A percentile compares a stretch with the other conserved stretches of the same genome.
phyloP scores from a whole-genome alignment of 169 alveolate genomes.

The Perkinsus olseni region DNA sequence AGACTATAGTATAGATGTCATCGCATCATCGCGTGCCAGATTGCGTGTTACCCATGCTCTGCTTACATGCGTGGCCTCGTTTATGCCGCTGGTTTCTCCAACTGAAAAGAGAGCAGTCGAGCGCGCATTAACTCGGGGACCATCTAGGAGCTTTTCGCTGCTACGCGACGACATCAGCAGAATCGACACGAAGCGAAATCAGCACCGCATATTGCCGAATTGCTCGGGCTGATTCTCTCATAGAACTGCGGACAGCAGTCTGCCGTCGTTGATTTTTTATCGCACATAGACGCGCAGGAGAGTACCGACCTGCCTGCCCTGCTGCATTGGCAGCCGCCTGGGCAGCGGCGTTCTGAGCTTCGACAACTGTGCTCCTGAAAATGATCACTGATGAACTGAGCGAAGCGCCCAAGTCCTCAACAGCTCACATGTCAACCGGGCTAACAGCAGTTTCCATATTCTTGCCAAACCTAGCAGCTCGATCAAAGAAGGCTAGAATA shows the following conservation, averaged over 20 bases:
- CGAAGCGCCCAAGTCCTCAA: too few species aligned
- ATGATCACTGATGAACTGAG: not conserved
- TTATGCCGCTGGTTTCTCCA: not conserved
- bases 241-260: not conserved
- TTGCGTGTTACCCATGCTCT: not conserved
- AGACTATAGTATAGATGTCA: not conserved
- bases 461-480: constrained; percentile 59
- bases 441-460: constrained; percentile 49
- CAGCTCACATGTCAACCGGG: constrained; percentile 21
- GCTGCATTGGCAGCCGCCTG: not conserved
- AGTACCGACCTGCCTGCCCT: not conserved
- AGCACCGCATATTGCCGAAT: not conserved
- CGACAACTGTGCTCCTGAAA: not conserved
- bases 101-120: not conserved
- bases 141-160: too few species aligned
- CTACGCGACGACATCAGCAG: too few species aligned
- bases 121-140: not conserved
- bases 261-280: not conserved
- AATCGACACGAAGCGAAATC: too few species aligned
- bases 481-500: constrained; percentile 58
- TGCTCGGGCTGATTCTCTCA: not conserved
- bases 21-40: not conserved
- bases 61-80: not conserved
- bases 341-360: not conserved
- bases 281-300: not conserved